Base-by-base conservation (phyloP, 108 stramenopile species). In the Fistulifera solaris region DNA sequence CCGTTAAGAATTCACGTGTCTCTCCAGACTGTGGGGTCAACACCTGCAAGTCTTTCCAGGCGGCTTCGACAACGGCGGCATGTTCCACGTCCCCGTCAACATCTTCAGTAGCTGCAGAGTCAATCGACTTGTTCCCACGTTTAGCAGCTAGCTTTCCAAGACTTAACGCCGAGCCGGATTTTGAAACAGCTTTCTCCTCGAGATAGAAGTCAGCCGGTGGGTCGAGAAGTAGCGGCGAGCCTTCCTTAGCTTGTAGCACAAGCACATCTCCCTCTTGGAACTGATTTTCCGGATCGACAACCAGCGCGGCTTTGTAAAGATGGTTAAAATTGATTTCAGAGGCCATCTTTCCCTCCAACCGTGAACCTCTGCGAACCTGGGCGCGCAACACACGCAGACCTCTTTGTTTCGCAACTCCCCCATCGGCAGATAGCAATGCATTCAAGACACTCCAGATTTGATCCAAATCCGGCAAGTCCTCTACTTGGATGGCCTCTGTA, bases 321-420 rank as follows among this genome's bases (percentile, higher is more conserved):
- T 64, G 28, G 5, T 81, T 63, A 47, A 92, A 92, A 35, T 83
- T 52, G 3, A 79, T 68, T 40, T 81, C 70, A 14, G 57, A 50
- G 1, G 68, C 55, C 18, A 55, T 67, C 44, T 77, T 76, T 1
- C 85, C 85, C 40, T 68, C 68, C 27, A 92, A 56, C 6, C 62
- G 46, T 7, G 85, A 87, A 10, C 48, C 44, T 19, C 63, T 63
- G 8, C 65, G 61, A 15, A 92, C 84, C 15, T 45, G 54, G 10
- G 85, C 81, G 24, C 89, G 68, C 51, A 92, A 66, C 24, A 92
- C 89, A 4, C 62, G 62, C 43, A 85, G 38, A 10, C 89, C 89
- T 11, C 80, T 27, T 42, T 64, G 54, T 49, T 81, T 85, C 38
- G 76, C 68, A 18, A 71, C 64, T 19, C 73, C 71, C 14, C 48